These are phyloP conservation scores for Colletotrichum somersetense DNA, from an alignment of 2,329 filamentous ascomycete genomes.

Conservation along the genomic window DNA sequence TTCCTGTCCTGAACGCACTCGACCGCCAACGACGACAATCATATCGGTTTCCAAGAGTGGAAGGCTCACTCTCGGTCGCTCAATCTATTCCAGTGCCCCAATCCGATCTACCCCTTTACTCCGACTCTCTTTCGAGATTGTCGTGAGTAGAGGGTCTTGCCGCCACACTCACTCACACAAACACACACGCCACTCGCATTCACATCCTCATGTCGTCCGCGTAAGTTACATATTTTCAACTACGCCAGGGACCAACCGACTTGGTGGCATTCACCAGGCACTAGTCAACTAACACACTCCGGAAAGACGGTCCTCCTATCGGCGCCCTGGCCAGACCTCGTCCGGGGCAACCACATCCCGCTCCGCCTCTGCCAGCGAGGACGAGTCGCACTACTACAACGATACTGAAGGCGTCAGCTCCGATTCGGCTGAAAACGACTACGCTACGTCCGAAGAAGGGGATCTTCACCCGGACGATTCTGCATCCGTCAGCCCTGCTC, in stretches of 20 bases:
- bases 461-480: conserved; percentile 67
- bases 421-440: conserved; percentile 50
- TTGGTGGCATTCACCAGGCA: conserved; percentile 42
- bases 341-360: conserved; percentile 45
- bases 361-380: conserved; percentile 55
- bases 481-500: conserved; percentile 62
- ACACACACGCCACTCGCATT: conserved; percentile 21
- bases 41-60: conserved; percentile 14
- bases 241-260: conserved; percentile 39
- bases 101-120: conserved; percentile 54
- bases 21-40: conserved; percentile 14
- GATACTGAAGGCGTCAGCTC: conserved; percentile 50
- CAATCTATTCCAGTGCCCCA: conserved; percentile 36
- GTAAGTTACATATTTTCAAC: conserved; percentile 47
- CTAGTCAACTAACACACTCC: conserved; percentile 42
- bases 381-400: conserved; percentile 52
- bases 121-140: conserved; percentile 60
- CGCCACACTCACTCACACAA: conserved; percentile 43
- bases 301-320: conserved; percentile 28
- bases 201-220: conserved; percentile 55
- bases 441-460: conserved; percentile 61
- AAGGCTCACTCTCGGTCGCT: conserved; percentile 27
- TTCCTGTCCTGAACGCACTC: conserved; percentile 8
- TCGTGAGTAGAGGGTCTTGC: conserved; percentile 60
- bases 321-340: conserved; percentile 44